phyloP scores from a whole-genome alignment of 345 rosid genomes.

The Brassica nigra region DNA sequence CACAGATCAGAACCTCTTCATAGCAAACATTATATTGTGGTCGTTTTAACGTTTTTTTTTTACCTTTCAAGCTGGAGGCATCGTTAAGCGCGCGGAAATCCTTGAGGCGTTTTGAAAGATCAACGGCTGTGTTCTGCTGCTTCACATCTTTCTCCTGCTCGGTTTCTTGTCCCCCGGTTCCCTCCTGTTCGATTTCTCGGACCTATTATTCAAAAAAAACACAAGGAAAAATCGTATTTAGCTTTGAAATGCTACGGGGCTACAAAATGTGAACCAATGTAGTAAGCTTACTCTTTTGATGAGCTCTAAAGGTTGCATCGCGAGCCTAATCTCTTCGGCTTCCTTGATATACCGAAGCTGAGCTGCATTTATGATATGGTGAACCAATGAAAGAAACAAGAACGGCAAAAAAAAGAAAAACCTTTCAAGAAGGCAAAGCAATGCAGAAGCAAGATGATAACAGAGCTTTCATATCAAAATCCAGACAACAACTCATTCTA shows the following conservation, averaged over 20 bases:
- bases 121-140: conserved; percentile 60
- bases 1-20: background rate
- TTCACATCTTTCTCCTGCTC: conserved; percentile 54
- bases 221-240: background rate
- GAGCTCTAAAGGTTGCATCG: conserved; percentile 79
- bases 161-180: conserved; percentile 50
- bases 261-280: background rate
- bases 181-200: conserved; percentile 77
- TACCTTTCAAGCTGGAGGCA: conserved; percentile 79
- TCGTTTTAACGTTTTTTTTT: background rate
- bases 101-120: conserved; percentile 85
- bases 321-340: conserved; percentile 76
- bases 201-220: conserved; percentile 49
- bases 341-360: conserved; percentile 62
- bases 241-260: too few species aligned
- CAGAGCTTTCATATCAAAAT: background rate
- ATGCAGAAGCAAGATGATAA: background rate
- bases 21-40: background rate
- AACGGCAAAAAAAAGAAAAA: background rate
- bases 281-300: conserved; percentile 66
- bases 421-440: too few species aligned
- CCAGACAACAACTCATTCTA: background rate
- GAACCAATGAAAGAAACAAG: background rate
- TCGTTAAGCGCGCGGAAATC: conserved; percentile 65
- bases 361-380: conserved; percentile 48